phyloP scores from a whole-genome alignment of 805 yeast species.

The Soucietia sequanensis region DNA sequence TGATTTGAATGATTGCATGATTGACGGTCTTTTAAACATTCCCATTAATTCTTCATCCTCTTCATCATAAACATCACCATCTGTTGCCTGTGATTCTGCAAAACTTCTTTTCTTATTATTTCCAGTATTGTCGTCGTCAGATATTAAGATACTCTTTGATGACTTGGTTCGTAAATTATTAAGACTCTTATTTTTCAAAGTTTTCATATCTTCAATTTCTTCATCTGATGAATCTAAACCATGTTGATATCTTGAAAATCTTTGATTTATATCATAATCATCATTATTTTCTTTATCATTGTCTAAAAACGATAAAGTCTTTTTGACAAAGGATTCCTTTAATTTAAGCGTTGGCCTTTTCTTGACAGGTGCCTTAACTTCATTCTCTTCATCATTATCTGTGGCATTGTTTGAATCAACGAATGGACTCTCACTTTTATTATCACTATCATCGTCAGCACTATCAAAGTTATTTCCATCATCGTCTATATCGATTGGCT shows the following conservation, averaged over 20 bases:
- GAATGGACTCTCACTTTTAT: conserved; percentile 15
- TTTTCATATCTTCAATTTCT: conserved; percentile 42
- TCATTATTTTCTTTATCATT: conserved; percentile 26
- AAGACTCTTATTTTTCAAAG: conserved; percentile 45
- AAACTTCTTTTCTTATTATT: conserved; percentile 15
- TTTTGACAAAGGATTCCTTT: conserved; percentile 56
- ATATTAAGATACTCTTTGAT: too few species aligned
- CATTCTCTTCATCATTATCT: conserved; percentile 12
- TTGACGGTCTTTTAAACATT: conserved; percentile 43
- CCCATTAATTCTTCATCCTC: conserved; percentile 39
- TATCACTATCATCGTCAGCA: conserved; percentile 18
- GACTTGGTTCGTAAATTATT: conserved; percentile 18
- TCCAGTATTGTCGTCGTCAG: conserved; percentile 13
- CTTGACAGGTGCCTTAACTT: conserved; percentile 21
- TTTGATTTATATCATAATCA: conserved; percentile 31
- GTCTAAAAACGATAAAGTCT: conserved; percentile 52
- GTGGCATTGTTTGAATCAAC: conserved; percentile 2
- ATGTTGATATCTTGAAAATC: conserved; percentile 33
- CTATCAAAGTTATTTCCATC: conserved; percentile 19
- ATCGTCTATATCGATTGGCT: conserved; percentile 24
- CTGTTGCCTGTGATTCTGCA: conserved; percentile 4
- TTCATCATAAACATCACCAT: conserved; percentile 22
- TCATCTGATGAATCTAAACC: conserved; percentile 38
- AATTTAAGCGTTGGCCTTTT: conserved; percentile 34
- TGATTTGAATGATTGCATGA: conserved; percentile 47